phyloP scores from a whole-genome alignment of 805 yeast species.

The Candida ulmi region DNA sequence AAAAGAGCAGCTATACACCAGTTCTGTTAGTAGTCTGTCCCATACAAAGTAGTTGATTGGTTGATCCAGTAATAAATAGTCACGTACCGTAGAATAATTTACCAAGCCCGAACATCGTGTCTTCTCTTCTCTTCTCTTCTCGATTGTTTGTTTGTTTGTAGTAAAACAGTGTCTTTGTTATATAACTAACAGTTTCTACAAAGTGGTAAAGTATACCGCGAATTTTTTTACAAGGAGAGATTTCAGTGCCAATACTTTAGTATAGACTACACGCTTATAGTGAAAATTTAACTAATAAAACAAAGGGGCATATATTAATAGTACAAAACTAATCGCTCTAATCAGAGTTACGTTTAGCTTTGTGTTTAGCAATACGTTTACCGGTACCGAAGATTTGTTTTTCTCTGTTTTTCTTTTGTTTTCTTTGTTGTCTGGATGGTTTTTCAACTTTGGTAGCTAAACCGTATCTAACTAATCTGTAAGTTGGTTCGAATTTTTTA shows the following conservation, averaged over 20 bases:
- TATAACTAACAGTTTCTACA: too few species aligned
- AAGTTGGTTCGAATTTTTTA: constrained; percentile 97
- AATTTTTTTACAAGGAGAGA: too few species aligned
- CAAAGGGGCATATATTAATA: too few species aligned
- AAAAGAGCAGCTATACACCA: constrained; percentile 33
- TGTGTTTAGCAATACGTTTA: constrained; percentile 86
- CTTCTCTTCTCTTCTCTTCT: not conserved
- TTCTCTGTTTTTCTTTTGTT: constrained; percentile 99
- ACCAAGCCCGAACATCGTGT: constrained; percentile 53
- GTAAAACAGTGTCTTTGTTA: not conserved
- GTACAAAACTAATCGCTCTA: constrained; percentile 27
- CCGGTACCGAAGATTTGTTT: constrained; percentile 99
- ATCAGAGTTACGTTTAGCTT: constrained; percentile 87
- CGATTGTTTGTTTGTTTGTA: not conserved
- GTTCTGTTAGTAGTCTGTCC: constrained; percentile 6
- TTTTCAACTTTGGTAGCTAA: constrained; percentile 93
- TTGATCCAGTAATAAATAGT: too few species aligned
- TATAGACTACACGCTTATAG: too few species aligned
- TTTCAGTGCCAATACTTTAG: too few species aligned
- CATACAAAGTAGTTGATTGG: too few species aligned
- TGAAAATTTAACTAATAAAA: too few species aligned
- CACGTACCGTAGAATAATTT: constrained; percentile 45
- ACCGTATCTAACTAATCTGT: constrained; percentile 99
- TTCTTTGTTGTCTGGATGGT: constrained; percentile 99
- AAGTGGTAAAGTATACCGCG: too few species aligned